Percentiles rank a stretch among this genome's conserved stretches.
Conservation (phyloP, 2,329 filamentous ascomycete genomes). For the Elsinoe necatrix region DNA sequence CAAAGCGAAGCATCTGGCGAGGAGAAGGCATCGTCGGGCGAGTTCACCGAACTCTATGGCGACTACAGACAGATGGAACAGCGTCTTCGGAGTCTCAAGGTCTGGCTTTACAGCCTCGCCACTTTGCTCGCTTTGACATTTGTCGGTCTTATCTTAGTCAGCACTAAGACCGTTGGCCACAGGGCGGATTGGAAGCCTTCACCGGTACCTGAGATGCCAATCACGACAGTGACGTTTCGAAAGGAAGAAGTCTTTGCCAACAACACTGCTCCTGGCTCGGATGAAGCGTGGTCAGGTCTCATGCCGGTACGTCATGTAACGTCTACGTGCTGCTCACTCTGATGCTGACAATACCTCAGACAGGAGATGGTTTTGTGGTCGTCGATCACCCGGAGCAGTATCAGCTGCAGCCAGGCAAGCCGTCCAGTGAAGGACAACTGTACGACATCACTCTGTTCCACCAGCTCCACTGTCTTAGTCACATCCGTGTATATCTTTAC, state of each 20-base stretch:
- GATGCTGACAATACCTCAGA: background rate
- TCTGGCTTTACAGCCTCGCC: slow-evolving; percentile 12
- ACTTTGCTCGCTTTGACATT: slow-evolving; percentile 1
- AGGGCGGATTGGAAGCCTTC: background rate
- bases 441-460: slow-evolving; percentile 32
- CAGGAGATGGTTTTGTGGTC: slow-evolving; percentile 29
- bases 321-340: background rate
- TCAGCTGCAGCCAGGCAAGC: slow-evolving; percentile 25
- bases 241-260: slow-evolving; percentile 23
- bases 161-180: background rate
- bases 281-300: slow-evolving; percentile 25
- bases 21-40: slow-evolving; percentile 9
- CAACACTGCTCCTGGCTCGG: slow-evolving; percentile 21
- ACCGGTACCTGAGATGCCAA: slow-evolving; percentile 17
- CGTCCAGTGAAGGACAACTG: slow-evolving; percentile 22
- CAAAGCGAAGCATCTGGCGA: slow-evolving; percentile 4
- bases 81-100: slow-evolving; percentile 10
- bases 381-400: slow-evolving; percentile 22
- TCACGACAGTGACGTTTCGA: slow-evolving; percentile 22
- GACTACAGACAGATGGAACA: slow-evolving; percentile 14
- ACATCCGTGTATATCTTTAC: slow-evolving; percentile 26
- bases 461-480: slow-evolving; percentile 29
- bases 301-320: slow-evolving; percentile 19
- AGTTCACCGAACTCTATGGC: slow-evolving; percentile 2
- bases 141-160: background rate